Conservation (phyloP, 169 alveolate species). For the Plasmodium gonderi region DNA sequence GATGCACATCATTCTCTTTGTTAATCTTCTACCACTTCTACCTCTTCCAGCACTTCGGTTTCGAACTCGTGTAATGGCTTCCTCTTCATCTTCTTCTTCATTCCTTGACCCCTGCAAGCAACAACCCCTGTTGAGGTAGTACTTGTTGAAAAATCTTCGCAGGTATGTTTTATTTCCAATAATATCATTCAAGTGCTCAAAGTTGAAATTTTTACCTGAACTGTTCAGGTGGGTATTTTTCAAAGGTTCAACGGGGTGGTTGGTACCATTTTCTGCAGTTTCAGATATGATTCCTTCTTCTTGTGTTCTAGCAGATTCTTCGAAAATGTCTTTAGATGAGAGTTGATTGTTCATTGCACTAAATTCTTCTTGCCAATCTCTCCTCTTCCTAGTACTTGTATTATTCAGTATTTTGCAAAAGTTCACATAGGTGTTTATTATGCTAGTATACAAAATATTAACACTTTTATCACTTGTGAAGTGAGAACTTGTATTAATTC, state of each 20-base stretch:
- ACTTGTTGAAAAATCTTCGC: conserved; percentile 2
- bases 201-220: conserved; percentile 5
- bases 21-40: background rate
- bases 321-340: too few relatives aligned
- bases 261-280: background rate
- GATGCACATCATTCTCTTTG: background rate
- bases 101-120: background rate
- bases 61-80: background rate
- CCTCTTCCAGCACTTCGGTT: background rate
- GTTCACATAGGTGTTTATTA: conserved; percentile 41
- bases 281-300: too few relatives aligned
- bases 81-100: background rate
- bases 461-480: background rate
- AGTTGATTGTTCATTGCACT: too few relatives aligned
- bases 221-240: background rate
- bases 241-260: background rate
- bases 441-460: conserved; percentile 39
- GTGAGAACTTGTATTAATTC: too few relatives aligned
- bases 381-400: too few relatives aligned
- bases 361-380: too few relatives aligned
- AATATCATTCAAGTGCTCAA: conserved; percentile 43
- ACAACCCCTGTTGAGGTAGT: conserved; percentile 16
- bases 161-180: conserved; percentile 10
- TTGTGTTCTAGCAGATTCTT: too few relatives aligned
- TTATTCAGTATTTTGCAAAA: background rate